Evolutionary conservation across 2,329 filamentous ascomycete genomes (phyloP).

Genomic region (Lecanicillium sp.): DNA sequence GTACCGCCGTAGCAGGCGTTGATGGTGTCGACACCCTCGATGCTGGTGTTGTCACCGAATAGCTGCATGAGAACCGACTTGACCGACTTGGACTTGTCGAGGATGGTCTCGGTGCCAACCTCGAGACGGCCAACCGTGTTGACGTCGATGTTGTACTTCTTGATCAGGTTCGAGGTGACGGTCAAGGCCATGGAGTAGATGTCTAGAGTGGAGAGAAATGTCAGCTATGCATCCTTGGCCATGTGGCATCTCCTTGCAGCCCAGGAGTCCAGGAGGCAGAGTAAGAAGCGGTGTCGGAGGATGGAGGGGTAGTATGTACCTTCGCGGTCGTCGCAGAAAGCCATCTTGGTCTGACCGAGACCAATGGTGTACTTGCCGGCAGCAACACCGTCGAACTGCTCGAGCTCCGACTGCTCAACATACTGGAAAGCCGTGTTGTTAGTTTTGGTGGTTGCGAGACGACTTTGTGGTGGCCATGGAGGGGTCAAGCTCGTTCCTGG

Average conservation of each 20-base stretch:
- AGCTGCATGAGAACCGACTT: conserved; percentile 86
- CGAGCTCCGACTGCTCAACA: conserved; percentile 75
- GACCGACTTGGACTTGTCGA: conserved; percentile 89
- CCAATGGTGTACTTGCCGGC: conserved; percentile 86
- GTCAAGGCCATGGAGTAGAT: conserved; percentile 85
- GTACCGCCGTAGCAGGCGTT: conserved; percentile 86
- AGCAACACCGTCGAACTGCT: conserved; percentile 80
- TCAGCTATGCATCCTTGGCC: conserved; percentile 14
- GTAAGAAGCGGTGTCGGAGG: conserved; percentile 13
- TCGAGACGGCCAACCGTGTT: conserved; percentile 74
- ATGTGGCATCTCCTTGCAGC: too few relatives aligned
- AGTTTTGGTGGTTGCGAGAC: conserved; percentile 15
- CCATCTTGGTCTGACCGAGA: conserved; percentile 86
- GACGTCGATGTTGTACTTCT: conserved; percentile 77
- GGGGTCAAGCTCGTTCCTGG: too few relatives aligned
- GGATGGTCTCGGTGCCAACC: conserved; percentile 77
- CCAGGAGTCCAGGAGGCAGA: too few relatives aligned
- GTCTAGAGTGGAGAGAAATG: conserved; percentile 44
- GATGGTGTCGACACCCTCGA: conserved; percentile 76
- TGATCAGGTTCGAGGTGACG: conserved; percentile 67
- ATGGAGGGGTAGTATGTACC: conserved; percentile 43
- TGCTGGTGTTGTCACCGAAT: conserved; percentile 75
- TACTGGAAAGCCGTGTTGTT: conserved; percentile 48
- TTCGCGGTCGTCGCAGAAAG: conserved; percentile 85
- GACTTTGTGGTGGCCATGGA: conserved; percentile 12